A percentile compares a stretch with the other conserved stretches of the same genome.
Evolutionary conservation across 2,329 filamentous ascomycete species (phyloP).

Genomic region (Hirsutella minnesotensis): DNA sequence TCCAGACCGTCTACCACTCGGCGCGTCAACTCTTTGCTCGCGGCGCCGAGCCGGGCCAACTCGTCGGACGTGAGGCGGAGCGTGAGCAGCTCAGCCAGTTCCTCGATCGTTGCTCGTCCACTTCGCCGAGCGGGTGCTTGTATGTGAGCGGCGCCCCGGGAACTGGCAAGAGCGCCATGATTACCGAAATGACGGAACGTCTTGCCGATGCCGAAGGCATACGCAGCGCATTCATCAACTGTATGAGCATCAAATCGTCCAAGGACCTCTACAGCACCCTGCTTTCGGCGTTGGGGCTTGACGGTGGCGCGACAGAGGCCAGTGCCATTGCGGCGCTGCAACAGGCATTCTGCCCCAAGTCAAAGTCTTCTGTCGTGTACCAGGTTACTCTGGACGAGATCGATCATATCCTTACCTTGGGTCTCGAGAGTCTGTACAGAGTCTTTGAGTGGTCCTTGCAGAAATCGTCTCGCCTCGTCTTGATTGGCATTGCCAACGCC

Average conservation of each 20-base stretch:
- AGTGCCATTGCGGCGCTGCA: slow-evolving; percentile 59
- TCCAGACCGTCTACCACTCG: slow-evolving; percentile 71
- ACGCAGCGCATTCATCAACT: slow-evolving; percentile 77
- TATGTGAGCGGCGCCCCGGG: slow-evolving; percentile 95
- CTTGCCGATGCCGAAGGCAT: slow-evolving; percentile 40
- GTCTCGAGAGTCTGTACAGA: slow-evolving; percentile 79
- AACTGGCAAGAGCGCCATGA: slow-evolving; percentile 92
- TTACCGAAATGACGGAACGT: slow-evolving; percentile 63
- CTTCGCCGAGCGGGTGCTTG: slow-evolving; percentile 62
- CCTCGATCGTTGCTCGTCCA: slow-evolving; percentile 49
- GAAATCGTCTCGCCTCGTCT: slow-evolving; percentile 63
- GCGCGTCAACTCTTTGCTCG: slow-evolving; percentile 81
- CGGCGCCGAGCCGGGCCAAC: slow-evolving; percentile 58
- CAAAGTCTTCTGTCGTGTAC: slow-evolving; percentile 46
- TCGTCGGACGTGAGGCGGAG: slow-evolving; percentile 67
- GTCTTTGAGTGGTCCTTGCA: slow-evolving; percentile 96
- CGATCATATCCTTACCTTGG: slow-evolving; percentile 81
- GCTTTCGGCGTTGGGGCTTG: slow-evolving; percentile 54
- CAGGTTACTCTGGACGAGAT: slow-evolving; percentile 92
- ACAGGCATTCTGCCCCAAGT: slow-evolving; percentile 56
- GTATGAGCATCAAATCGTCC: slow-evolving; percentile 88
- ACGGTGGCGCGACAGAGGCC: slow-evolving; percentile 47
- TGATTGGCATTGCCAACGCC: slow-evolving; percentile 93
- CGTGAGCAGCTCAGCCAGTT: slow-evolving; percentile 56
- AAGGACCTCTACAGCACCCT: slow-evolving; percentile 76